Evolutionary conservation across 495 filamentous ascomycete species (phyloP).

Genomic region (Immersiella caudata): DNA sequence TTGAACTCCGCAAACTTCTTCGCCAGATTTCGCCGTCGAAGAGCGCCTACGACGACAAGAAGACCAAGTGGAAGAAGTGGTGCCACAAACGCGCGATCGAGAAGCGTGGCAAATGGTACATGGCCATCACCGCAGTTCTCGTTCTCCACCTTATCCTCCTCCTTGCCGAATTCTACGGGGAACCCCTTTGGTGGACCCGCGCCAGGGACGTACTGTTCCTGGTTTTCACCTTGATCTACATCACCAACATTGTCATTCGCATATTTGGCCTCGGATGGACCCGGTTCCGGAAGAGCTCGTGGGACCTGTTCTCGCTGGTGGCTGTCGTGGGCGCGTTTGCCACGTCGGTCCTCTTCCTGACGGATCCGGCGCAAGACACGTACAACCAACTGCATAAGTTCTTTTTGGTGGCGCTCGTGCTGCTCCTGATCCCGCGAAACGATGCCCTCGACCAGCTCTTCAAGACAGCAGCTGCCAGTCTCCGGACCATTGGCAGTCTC

Average conservation of each 20-base stretch:
- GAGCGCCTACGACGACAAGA: constrained; percentile 72
- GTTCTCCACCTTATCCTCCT: constrained; percentile 82
- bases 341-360: constrained; percentile 70
- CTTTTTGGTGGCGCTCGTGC: constrained; percentile 86
- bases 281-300: constrained; percentile 88
- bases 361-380: constrained; percentile 54
- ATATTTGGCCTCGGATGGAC: constrained; percentile 90
- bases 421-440: constrained; percentile 93
- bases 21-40: constrained; percentile 94
- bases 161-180: constrained; percentile 81
- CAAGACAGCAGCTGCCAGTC: constrained; percentile 96
- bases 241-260: constrained; percentile 81
- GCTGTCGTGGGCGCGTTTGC: constrained; percentile 82
- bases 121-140: constrained; percentile 73
- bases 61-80: constrained; percentile 81
- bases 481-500: constrained; percentile 87
- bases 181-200: constrained; percentile 64
- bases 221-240: constrained; percentile 80
- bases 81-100: constrained; percentile 92
- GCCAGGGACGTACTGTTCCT: constrained; percentile 80
- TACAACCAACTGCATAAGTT: constrained; percentile 86
- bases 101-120: constrained; percentile 93
- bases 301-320: constrained; percentile 89
- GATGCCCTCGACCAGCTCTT: constrained; percentile 98
- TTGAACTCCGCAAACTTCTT: constrained; percentile 90